Base-by-base conservation (phyloP, 2,329 filamentous ascomycete genomes). In the Colletotrichum brevisporum region DNA sequence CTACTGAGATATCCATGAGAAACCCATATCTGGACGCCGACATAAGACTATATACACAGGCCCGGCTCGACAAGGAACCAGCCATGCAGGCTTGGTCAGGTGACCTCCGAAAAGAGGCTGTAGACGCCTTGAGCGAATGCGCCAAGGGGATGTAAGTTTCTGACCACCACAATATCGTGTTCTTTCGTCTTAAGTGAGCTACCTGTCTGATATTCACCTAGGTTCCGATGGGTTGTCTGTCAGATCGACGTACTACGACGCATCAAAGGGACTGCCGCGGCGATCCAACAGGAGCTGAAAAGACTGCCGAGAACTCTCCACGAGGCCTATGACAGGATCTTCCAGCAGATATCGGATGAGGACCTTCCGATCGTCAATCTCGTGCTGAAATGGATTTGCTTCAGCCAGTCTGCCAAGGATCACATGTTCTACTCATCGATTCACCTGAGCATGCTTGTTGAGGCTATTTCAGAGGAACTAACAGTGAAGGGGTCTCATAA, bases 11-110 rank as follows among this genome's bases (percentile, higher is more conserved):
- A 2, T 48, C 60, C 1, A 64, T 68, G 60, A 9, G 3, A 0
- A 64, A 68, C 1, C 0, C 1, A 0, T 18, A n/a, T 0, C 26
- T 68, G 1, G 60, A 64, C 1, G 53, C 26, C 0, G 65, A 68
- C 3, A 59, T 68, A 0, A 26, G 54, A 0, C n/a, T 21, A 0
- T 64, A 58, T 3, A 43, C 21, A 1, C 0, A 15, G 0, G 9
- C 39, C 0, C 47, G 53, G 0, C 10, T 64, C 0, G 1, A 0
- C 0, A 27, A 1, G 0, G 21, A 53, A 1, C 12, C 15, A 0
- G 27, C 0, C 2, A 1, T 68, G 1, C 21, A 15, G 1, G 6
- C 6, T 0, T 68, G 60, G 65, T 3, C 52, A 2, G 1, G 4
- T 2, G 27, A 24, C 4, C 6, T 68, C 4, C 53, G 2, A 3